Evolutionary conservation across 495 filamentous ascomycete species (phyloP).

Genomic region (Daldinia loculata): DNA sequence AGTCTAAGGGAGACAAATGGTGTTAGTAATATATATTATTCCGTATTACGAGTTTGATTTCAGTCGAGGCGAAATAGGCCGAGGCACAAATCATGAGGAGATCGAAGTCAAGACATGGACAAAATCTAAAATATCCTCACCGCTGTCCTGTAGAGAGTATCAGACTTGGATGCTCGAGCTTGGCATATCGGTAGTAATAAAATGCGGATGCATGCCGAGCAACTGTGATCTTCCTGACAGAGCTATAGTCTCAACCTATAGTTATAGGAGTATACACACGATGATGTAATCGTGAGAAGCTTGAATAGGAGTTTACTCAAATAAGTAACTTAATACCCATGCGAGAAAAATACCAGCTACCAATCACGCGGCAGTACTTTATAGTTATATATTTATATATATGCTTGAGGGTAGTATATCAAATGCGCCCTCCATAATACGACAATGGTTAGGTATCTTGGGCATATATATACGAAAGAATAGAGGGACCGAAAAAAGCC

Average conservation of each 20-base stretch:
- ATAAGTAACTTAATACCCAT: background rate
- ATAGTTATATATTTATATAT: background rate
- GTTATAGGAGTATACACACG: background rate
- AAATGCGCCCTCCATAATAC: background rate
- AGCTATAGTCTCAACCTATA: background rate
- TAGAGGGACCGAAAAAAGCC: background rate
- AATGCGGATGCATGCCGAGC: background rate
- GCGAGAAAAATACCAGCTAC: background rate
- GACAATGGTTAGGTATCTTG: background rate
- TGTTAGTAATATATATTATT: conserved; percentile 25
- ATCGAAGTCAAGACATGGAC: background rate
- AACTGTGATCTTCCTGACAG: background rate
- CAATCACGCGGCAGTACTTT: background rate
- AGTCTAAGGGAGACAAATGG: background rate
- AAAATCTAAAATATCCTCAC: conserved; percentile 16
- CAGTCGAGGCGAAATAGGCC: background rate
- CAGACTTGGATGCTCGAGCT: background rate
- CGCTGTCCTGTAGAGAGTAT: conserved; percentile 36
- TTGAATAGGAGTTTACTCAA: background rate
- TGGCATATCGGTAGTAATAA: background rate
- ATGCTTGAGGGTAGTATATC: too few relatives aligned
- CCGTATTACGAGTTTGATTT: background rate
- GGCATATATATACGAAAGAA: background rate
- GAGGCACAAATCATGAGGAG: background rate
- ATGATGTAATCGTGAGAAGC: conserved; percentile 1